Base-by-base conservation (phyloP, 2,329 filamentous ascomycete genomes). In the Penicillium sp. region DNA sequence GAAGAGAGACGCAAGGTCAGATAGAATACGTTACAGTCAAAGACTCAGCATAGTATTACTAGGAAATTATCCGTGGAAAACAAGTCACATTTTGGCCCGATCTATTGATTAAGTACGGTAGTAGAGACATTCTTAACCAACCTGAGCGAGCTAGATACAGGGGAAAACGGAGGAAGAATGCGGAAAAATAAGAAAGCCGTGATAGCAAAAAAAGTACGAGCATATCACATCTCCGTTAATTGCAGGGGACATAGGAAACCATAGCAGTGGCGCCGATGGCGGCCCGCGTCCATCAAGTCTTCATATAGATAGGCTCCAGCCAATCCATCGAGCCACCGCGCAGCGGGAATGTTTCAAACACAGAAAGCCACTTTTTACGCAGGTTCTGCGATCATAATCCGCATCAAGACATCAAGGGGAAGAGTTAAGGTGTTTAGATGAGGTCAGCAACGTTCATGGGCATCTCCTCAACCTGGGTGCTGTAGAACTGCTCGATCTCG, bases 401-500 rank as follows among this genome's bases (percentile, higher is more conserved):
- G 70, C 69, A 71, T 73, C 68, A 66, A 64, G 68, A 69, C 64
- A 68, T 70, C 64, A 67, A 64, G 62, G 55, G 44, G 58, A 11
- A 13, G 19, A 6, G 19, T 33, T 64, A 68, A 57, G 62, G 58
- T 50, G 62, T 73, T 78, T 78, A 78, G 71, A 78, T 78, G 63
- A 78, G 76, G 63, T 78, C 75, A 74, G 85, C 84, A 78, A 88
- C 91, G 72, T 97, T 97, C 93, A 97, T 97, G 19, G 93, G 93
- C 93, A 97, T 97, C 81, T 97, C 93, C 69, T 97, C 93, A 67
- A 97, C 96, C 80, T 97, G 93, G 47, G 93, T 96, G 16, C 91
- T 96, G 79, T 96, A 96, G 80, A 96, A 96, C 71, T 96, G 80
- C 81, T 99, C 95, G 70, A 99, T 99, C 74, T 99, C 95, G 66